Evolutionary conservation across 495 filamentous ascomycete genomes (phyloP).

Genomic region (Wilcoxina mikolae): DNA sequence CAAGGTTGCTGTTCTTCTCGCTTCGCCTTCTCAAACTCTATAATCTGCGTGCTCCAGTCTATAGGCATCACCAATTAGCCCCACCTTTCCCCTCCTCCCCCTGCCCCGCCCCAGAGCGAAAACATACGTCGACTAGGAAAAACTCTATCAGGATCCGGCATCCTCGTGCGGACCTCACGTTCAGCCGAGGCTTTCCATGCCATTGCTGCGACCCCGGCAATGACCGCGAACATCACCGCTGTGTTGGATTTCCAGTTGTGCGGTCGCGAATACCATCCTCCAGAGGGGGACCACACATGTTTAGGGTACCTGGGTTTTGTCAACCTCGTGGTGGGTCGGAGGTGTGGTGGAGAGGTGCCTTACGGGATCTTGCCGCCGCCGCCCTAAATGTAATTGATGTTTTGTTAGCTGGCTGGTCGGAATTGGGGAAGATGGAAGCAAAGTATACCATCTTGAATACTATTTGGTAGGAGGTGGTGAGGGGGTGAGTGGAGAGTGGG

Average conservation of each 20-base stretch:
- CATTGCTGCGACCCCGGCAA: slow-evolving; percentile 58
- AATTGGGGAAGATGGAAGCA: too few species aligned
- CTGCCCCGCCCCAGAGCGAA: background rate
- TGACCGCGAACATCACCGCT: slow-evolving; percentile 56
- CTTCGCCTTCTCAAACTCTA: slow-evolving; percentile 64
- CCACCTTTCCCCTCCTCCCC: slow-evolving; percentile 8
- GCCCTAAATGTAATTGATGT: too few species aligned
- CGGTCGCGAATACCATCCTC: slow-evolving; percentile 93
- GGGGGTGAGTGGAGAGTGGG: too few species aligned
- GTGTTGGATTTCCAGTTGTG: slow-evolving; percentile 92
- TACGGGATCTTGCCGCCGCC: background rate
- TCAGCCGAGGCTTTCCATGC: slow-evolving; percentile 73
- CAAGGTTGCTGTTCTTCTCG: slow-evolving; percentile 41
- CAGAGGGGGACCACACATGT: slow-evolving; percentile 96
- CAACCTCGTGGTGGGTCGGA: background rate
- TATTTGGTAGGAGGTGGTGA: too few species aligned
- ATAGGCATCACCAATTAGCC: slow-evolving; percentile 8
- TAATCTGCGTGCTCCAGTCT: slow-evolving; percentile 87
- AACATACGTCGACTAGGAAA: slow-evolving; percentile 93
- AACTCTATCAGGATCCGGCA: slow-evolving; percentile 78
- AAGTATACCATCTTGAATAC: too few species aligned
- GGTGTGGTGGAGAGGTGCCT: background rate
- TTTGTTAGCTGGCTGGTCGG: too few species aligned
- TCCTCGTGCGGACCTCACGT: slow-evolving; percentile 59
- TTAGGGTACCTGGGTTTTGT: slow-evolving; percentile 64